A percentile compares a stretch with the other conserved stretches of the same genome.
Evolutionary conservation across 108 stramenopile genomes (phyloP).

Genomic region (Pseudonitzschia delicatissima): DNA sequence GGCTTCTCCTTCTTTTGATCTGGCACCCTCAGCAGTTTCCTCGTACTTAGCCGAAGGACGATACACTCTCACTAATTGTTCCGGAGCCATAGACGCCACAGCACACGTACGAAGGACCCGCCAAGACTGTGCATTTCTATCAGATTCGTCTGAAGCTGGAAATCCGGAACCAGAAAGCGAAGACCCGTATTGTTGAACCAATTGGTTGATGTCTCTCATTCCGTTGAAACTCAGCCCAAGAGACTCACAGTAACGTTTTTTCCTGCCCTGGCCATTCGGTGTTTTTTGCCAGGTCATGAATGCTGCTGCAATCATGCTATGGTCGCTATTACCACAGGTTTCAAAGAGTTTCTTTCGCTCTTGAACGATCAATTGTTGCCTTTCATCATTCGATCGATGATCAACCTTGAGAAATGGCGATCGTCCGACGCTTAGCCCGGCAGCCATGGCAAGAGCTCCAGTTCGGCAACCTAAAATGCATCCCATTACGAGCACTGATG

Average conservation of each 20-base stretch:
- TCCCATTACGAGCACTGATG: constrained; percentile 67
- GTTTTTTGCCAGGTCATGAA: constrained; percentile 59
- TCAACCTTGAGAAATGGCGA: constrained; percentile 75
- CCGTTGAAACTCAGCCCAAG: constrained; percentile 62
- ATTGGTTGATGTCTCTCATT: constrained; percentile 77
- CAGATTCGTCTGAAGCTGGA: constrained; percentile 41
- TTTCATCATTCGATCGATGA: constrained; percentile 17
- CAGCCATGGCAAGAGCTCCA: constrained; percentile 77
- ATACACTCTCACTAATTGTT: constrained; percentile 69
- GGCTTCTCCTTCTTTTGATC: constrained; percentile 67
- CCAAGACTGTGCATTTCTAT: constrained; percentile 64
- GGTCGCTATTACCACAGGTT: constrained; percentile 80
- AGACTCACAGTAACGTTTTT: constrained; percentile 52
- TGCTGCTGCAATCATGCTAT: constrained; percentile 68
- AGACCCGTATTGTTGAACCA: constrained; percentile 65
- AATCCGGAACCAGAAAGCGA: constrained; percentile 58
- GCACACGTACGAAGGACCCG: constrained; percentile 69
- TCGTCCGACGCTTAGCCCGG: constrained; percentile 73
- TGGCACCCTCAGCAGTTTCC: constrained; percentile 79
- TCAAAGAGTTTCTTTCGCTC: constrained; percentile 57
- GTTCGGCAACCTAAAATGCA: constrained; percentile 74
- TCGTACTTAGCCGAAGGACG: constrained; percentile 73
- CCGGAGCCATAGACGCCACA: constrained; percentile 66
- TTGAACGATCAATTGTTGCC: constrained; percentile 36
- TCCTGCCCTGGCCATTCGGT: constrained; percentile 32